Evolutionary conservation across 495 filamentous ascomycete species (phyloP), one percentile per base, ranked within the genome.

Genomic region (Annulohypoxylon nitens): DNA sequence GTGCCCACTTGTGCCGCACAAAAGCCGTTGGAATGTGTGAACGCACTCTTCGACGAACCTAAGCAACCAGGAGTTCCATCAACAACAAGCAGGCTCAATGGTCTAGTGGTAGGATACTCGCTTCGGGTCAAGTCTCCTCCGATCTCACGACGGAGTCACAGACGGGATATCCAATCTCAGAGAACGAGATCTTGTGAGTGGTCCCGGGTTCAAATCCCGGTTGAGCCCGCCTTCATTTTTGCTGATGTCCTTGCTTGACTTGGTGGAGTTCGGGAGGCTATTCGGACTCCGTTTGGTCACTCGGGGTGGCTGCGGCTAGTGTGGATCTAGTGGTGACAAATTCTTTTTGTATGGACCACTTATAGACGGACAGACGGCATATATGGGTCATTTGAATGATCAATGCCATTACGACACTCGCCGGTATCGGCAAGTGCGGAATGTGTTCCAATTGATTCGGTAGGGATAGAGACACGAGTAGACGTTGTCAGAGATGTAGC

Each of bases 101-200:
- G 55, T 59, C 55, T 59, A 59, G 55, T 59, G 55, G 55, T 59
- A 59, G 55, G 55, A 59, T 59, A 59, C 55, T 59, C 57, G 37
- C 36, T 43, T 43, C 57, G 57, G 57, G 37, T 25, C 16, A 39
- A 39, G 20, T 43, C 23, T 10, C 11, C 23, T 41, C 55, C 55
- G 12, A 34, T 36, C 30, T 55, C 53, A 8, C 14, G 23, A 25
- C 20, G 23, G 48, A 53, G 12, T 25, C 11, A 30, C 2, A n/a
- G 23, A 54, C 23, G 25, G 25, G 50, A 33, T 1, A 25, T 43
- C 18, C 37, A 34, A 57, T 57, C 53, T 57, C 33, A 26, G 26
- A 30, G 37, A 43, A 60, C 14, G 57, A 60, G 57, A 43, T 43
- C 6, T 6, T 43, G 57, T 60, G 57, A 60, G 57, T 60, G 57